Base-by-base conservation (phyloP, 2,329 filamentous ascomycete species). In the Aspergillus sp. region DNA sequence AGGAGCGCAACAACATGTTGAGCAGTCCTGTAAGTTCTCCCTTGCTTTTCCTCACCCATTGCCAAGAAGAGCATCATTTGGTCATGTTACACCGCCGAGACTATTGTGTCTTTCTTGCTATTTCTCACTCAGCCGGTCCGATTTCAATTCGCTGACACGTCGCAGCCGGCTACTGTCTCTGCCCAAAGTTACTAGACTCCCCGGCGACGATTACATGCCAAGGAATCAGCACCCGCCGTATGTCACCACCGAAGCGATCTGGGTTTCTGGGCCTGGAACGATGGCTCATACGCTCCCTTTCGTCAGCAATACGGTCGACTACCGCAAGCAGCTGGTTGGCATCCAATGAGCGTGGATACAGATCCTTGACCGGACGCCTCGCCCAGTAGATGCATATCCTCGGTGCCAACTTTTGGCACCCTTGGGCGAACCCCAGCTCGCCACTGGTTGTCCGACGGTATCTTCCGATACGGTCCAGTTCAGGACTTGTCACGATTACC, bases 1-100 rank as follows among this genome's bases (percentile, higher is more conserved):
- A 92, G 75, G 95, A 95, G 80, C 84, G 93, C 56, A 91, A 96
- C 73, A 93, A 87, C 74, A 95, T 96, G 83, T 81, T 97, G 55
- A 97, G 96, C 80, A 96, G 91, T 78, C 93, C 93, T 69, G 91
- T 95, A 86, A 77, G 90, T 87, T 49, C 38, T 50, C 56, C 57
- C 49, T 60, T 58, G 53, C 55, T 51, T 59, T 45, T 50, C 42
- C 53, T 51, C 36, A 47, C 53, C 58, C 52, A 48, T 52, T 47
- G 58, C 63, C 60, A 63, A 63, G 62, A 40, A 52, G 49, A 52
- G 31, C 55, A 53, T 49, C 51, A 45, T 49, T 53, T 38, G 45
- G 50, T 51, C 49, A 60, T 63, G 55, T 53, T 50, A 64, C 62
- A 20, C 41, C 59, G 58, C 60, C 60, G 50, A 64, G 56, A 51